Conservation (phyloP, 305 asterid species). For the Solanum aculeatissimum region DNA sequence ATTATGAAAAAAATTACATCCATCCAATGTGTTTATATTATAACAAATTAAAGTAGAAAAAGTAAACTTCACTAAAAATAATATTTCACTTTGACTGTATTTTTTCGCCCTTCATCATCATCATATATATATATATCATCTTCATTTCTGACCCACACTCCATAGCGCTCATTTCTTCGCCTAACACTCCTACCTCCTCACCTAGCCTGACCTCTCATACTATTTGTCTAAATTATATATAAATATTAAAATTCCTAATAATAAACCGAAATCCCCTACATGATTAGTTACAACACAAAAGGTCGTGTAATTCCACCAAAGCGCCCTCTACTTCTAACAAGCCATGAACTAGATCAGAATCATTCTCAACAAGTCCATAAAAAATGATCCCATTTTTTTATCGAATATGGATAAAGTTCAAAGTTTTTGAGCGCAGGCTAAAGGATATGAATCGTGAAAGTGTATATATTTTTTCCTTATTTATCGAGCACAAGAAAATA, state of each 20-base stretch:
- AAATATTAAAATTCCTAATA: not conserved
- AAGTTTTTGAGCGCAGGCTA: too few species aligned
- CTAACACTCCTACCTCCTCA: not conserved
- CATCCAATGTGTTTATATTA: not conserved
- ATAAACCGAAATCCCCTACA: too few species aligned
- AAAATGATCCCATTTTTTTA: too few species aligned
- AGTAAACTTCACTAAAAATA: not conserved
- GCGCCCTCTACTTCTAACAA: too few species aligned
- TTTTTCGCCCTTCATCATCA: not conserved
- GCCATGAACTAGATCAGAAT: too few species aligned
- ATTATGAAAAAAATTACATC: not conserved
- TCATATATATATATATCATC: not conserved
- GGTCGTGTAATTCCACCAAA: too few species aligned
- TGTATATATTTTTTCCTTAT: not conserved
- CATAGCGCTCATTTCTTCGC: not conserved
- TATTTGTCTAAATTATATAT: not conserved
- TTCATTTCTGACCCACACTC: not conserved
- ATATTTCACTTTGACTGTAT: not conserved
- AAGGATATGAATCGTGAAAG: too few species aligned
- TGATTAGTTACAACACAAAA: too few species aligned
- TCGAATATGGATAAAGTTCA: too few species aligned
- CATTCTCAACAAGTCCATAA: too few species aligned
- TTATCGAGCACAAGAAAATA: not conserved
- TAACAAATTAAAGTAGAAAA: not conserved
- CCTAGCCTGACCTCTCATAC: not conserved